Conservation (phyloP, 768 basidiomycete genomes). For the Lentinula guzmanii region DNA sequence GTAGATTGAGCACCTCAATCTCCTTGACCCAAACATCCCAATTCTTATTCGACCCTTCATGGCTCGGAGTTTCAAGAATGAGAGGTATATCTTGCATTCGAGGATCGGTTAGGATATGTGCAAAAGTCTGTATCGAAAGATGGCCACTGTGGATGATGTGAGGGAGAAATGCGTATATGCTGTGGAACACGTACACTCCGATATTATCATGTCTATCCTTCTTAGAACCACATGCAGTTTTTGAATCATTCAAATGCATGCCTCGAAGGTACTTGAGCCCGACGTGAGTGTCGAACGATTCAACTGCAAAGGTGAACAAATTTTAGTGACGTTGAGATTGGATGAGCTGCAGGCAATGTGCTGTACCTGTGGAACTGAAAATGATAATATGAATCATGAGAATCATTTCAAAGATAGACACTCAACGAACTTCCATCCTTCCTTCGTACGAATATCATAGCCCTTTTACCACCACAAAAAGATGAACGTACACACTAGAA, state of each 20-base stretch:
- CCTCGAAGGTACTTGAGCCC: conserved; percentile 71
- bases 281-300: conserved; percentile 59
- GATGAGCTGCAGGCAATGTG: no score
- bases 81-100: conserved; percentile 68
- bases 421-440: conserved; percentile 61
- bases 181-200: conserved; percentile 51
- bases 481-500: not conserved
- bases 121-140: conserved; percentile 58
- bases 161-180: not conserved
- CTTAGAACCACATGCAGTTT: conserved; percentile 53
- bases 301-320: conserved; percentile 33
- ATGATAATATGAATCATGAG: not conserved
- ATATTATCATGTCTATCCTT: conserved; percentile 84
- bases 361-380: not conserved
- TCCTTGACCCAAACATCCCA: conserved; percentile 67
- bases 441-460: conserved; percentile 71
- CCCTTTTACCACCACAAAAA: conserved; percentile 36
- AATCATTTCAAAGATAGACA: not conserved
- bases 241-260: conserved; percentile 86
- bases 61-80: conserved; percentile 76
- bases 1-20: conserved; percentile 50
- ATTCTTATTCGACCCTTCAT: conserved; percentile 39
- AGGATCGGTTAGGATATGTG: conserved; percentile 60
- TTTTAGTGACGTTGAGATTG: not conserved
- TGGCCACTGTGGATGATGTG: conserved; percentile 43